These are phyloP conservation scores for Geosmithia flava DNA, from an alignment of 2,329 filamentous ascomycete species.

Conservation along the genomic window DNA sequence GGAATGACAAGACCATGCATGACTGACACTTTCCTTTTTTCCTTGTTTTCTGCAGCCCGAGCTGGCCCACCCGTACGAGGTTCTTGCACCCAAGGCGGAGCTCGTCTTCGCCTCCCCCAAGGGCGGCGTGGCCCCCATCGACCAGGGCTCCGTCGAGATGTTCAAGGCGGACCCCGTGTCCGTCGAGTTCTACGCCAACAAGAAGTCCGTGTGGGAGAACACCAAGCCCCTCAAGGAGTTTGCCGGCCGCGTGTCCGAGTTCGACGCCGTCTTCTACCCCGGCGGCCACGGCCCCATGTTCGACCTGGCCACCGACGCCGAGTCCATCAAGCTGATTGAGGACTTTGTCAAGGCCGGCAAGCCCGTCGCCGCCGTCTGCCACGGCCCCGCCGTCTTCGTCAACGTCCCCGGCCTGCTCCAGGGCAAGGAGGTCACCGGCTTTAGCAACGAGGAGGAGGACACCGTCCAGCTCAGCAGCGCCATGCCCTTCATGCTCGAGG, in stretches of 20 bases:
- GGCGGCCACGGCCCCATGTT: constrained; percentile 55
- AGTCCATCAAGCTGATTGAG: constrained; percentile 45
- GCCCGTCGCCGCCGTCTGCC: constrained; percentile 55
- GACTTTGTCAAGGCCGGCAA: constrained; percentile 52
- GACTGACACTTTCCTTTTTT: neutral
- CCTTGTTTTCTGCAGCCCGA: constrained; percentile 30
- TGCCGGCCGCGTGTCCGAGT: constrained; percentile 43
- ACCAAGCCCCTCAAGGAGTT: constrained; percentile 46
- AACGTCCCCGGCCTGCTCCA: constrained; percentile 44
- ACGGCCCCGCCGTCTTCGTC: constrained; percentile 51
- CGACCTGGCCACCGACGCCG: constrained; percentile 45
- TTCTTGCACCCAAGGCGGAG: constrained; percentile 39
- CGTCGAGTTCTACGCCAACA: constrained; percentile 39
- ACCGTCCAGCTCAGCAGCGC: constrained; percentile 33
- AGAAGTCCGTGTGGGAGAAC: constrained; percentile 49
- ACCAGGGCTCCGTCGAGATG: constrained; percentile 41
- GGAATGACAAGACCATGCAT: neutral
- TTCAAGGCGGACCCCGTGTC: constrained; percentile 41
- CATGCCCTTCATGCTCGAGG: constrained; percentile 49
- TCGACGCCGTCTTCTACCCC: constrained; percentile 48
- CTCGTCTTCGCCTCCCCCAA: constrained; percentile 48
- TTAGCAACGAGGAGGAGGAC: constrained; percentile 44
- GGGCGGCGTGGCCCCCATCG: constrained; percentile 49
- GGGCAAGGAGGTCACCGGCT: constrained; percentile 47
- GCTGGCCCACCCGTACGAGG: constrained; percentile 51